Evolutionary conservation across 1,284 basidiomycete genomes (phyloP).

Genomic region (Heterobasidion annosum): DNA sequence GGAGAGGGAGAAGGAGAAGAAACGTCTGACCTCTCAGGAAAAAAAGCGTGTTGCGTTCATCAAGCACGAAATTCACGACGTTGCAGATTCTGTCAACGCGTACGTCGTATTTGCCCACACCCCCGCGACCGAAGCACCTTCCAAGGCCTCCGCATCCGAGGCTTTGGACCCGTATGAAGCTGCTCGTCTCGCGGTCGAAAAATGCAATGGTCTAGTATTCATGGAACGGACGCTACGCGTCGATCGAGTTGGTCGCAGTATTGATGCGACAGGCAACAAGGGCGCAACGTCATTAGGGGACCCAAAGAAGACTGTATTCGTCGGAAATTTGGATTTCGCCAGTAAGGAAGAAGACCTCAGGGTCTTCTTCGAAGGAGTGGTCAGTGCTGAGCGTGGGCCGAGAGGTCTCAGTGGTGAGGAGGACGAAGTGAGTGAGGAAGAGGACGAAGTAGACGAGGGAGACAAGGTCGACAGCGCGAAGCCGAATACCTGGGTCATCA

Average conservation of each 20-base stretch:
- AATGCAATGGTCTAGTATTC: constrained; percentile 69
- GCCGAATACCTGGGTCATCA: constrained; percentile 62
- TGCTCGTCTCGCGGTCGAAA: constrained; percentile 49
- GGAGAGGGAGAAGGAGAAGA: constrained; percentile 38
- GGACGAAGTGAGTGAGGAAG: constrained; percentile 14
- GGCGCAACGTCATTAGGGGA: constrained; percentile 30
- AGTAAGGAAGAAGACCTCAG: constrained; percentile 87
- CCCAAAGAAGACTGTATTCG: constrained; percentile 82
- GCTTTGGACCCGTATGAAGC: constrained; percentile 69
- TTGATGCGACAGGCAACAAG: constrained; percentile 21
- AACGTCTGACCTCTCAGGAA: constrained; percentile 74
- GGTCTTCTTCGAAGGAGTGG: constrained; percentile 76
- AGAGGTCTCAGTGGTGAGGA: constrained; percentile 18
- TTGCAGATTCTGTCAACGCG: constrained; percentile 67
- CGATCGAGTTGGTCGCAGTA: constrained; percentile 43
- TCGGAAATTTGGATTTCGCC: constrained; percentile 91
- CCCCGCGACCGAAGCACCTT: neutral
- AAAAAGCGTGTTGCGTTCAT: constrained; percentile 96
- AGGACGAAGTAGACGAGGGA: constrained; percentile 10
- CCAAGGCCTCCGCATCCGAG: constrained; percentile 49
- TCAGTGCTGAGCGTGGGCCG: constrained; percentile 69
- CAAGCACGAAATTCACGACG: constrained; percentile 78
- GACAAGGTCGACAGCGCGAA: constrained; percentile 12
- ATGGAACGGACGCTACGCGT: constrained; percentile 70
- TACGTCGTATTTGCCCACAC: constrained; percentile 81